Conservation (phyloP, 176 grass and related monocot species). For the Paspalum vaginatum region DNA sequence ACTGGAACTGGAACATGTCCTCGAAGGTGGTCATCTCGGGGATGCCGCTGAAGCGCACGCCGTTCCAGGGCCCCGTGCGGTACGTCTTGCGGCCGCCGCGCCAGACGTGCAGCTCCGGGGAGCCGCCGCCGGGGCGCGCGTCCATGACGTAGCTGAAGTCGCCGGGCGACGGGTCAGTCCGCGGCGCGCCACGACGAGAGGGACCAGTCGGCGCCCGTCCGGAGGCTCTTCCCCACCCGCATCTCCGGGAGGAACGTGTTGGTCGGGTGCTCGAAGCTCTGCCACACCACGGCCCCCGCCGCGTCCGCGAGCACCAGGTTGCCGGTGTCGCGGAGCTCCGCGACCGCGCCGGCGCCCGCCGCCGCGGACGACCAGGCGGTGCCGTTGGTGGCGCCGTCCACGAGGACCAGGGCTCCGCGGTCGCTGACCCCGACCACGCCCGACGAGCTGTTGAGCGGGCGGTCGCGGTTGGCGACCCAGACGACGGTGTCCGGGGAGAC, state of each 20-base stretch:
- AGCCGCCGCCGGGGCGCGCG: constrained; percentile 20
- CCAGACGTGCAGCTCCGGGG: constrained; percentile 49
- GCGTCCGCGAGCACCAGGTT: constrained; percentile 52
- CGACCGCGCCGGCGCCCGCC: neutral
- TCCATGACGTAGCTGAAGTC: constrained; percentile 50
- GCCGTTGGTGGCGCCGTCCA: constrained; percentile 3
- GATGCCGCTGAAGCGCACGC: constrained; percentile 52
- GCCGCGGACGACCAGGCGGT: constrained; percentile 30
- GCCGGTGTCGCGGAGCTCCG: constrained; percentile 52
- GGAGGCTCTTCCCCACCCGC: constrained; percentile 27
- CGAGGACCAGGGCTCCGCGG: constrained; percentile 43
- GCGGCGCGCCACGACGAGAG: constrained; percentile 55
- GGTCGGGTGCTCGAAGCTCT: constrained; percentile 69
- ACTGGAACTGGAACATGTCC: constrained; percentile 42
- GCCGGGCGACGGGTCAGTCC: constrained; percentile 50
- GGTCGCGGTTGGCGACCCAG: constrained; percentile 74
- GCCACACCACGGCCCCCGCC: constrained; percentile 40
- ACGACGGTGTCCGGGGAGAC: constrained; percentile 43
- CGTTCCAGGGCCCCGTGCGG: constrained; percentile 62
- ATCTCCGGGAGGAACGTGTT: constrained; percentile 54
- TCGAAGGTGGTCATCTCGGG: constrained; percentile 56
- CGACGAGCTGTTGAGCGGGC: constrained; percentile 36
- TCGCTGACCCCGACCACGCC: constrained; percentile 1
- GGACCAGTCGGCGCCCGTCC: constrained; percentile 36
- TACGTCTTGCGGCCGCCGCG: neutral